Evolutionary conservation across 345 rosid species (phyloP), one percentile per base, ranked within the genome.

Genomic region (Rhizophora apiculata): DNA sequence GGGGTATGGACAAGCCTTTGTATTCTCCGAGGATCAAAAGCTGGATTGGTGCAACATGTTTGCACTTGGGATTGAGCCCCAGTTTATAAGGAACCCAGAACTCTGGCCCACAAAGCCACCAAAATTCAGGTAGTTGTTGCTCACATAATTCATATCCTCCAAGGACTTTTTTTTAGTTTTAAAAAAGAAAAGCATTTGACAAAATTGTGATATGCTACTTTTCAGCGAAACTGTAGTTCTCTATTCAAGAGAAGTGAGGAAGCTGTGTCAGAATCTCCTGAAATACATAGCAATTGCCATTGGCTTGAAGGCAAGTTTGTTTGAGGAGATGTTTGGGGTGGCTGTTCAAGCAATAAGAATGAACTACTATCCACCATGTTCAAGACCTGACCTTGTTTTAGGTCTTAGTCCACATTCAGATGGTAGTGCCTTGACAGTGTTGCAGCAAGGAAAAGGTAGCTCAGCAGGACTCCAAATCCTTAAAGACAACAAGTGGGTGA

Each of bases 41-140:
- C 84, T 94, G 60, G 98, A 94, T 69, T 94, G 98, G 98, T 91
- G 97, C 82, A 94, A 91, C 80, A 94, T 89, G 97, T 86, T 91
- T 76, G 97, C 97, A 30, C 97, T 94, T 68, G 98, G 97, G 48
- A 69, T 94, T 72, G 86, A 85, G 65, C 98, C 98, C 67, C 85
- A 79, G 66, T 78, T 15, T 65, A 84, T 94, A 39, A 81, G 93
- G 73, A 83, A 85, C 80, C 96, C 93, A 58, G 81, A 88, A 72
- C 78, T 91, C 3, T 91, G 98, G 98, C 98, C 97, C 26, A 68
- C 74, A 61, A 82, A 79, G 31, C 98, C 97, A 70, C 74, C 80
- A 37, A 74, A 80, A 31, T 91, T 94, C 87, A 85, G 93, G 98
- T 93, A 82, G 63, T 13, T 15, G 19, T 13, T 43, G 49, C 49